Conservation (phyloP, 441 rosid genomes). For the Cnidoscolus chayamansa region DNA sequence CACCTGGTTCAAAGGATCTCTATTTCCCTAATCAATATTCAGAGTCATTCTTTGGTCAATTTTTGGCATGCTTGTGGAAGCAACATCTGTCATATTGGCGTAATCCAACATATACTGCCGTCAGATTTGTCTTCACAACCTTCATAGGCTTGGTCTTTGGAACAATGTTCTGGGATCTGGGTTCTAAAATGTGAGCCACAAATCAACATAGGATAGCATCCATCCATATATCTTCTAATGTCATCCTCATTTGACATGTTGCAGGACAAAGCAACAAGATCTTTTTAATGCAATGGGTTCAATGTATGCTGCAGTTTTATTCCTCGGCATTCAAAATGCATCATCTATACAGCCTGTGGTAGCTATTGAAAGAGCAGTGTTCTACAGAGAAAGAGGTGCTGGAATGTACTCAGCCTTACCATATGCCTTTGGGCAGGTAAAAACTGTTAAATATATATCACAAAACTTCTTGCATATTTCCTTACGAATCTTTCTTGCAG, state of each 20-base stretch:
- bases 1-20: conserved; percentile 58
- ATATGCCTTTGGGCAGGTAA: conserved; percentile 50
- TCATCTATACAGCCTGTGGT: conserved; percentile 58
- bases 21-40: conserved; percentile 57
- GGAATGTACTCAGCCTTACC: conserved; percentile 73
- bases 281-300: conserved; percentile 66
- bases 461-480: neutral
- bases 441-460: neutral
- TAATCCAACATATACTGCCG: conserved; percentile 74
- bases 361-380: conserved; percentile 55
- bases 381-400: conserved; percentile 72
- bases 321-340: conserved; percentile 63
- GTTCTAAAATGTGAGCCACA: conserved; percentile 48
- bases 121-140: conserved; percentile 57
- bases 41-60: conserved; percentile 51
- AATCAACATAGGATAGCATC: neutral
- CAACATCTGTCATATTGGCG: conserved; percentile 80
- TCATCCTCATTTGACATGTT: neutral
- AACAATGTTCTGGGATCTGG: conserved; percentile 75
- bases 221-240: neutral
- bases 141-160: conserved; percentile 63
- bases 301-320: conserved; percentile 59
- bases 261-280: conserved; percentile 44
- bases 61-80: conserved; percentile 75
- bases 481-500: conserved; percentile 29